Base-by-base conservation (phyloP, 2,329 filamentous ascomycete species). In the Graphilbum fragrans region DNA sequence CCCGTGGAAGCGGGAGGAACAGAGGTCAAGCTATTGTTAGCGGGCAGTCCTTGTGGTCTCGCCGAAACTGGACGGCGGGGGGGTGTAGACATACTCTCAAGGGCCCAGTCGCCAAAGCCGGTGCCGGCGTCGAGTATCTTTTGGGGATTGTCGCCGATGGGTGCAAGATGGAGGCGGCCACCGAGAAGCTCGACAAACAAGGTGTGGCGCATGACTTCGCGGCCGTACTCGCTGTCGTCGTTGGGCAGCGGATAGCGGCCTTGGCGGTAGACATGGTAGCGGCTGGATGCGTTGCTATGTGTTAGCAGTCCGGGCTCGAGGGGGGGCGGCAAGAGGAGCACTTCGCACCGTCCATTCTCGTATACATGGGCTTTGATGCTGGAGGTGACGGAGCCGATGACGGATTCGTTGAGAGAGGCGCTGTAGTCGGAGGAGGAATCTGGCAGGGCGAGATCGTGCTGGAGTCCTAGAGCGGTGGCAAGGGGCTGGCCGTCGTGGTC, bases 71-170 rank as follows among this genome's bases (percentile, higher is more conserved):
- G 21, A 32, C 35, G 19, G 16, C 9, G 27, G 10, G 27, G 16
- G 27, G 27, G 16, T n/a, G n/a, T 8, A 17, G 17, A 55, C 59
- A 31, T 50, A 69, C 66, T 57, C 49, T 69, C 66, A 41, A 74
- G 66, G 3, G 73, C 72, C 74, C 74, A 79, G 34, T 74, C 61
- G 22, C 66, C 66, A 25, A 64, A 66, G 6, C 68, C 69, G 5
- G 67, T 70, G 21, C 68, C 69, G 16, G 71, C 50, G 44, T 72
- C 67, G 29, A 71, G 54, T 43, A 72, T 68, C 47, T 65, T 69
- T 37, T 70, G 67, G 3, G 65, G 65, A 19, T 57, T 53, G 20
- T 59, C 51, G 18, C 60, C 62, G 17, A 72, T 60, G 6, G 68
- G 68, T 2, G 68, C 59, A 1, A 65, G 43, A 42, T 60, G 64